Conservation (phyloP, 805 yeast species). For the Ogataea dorogensis region DNA sequence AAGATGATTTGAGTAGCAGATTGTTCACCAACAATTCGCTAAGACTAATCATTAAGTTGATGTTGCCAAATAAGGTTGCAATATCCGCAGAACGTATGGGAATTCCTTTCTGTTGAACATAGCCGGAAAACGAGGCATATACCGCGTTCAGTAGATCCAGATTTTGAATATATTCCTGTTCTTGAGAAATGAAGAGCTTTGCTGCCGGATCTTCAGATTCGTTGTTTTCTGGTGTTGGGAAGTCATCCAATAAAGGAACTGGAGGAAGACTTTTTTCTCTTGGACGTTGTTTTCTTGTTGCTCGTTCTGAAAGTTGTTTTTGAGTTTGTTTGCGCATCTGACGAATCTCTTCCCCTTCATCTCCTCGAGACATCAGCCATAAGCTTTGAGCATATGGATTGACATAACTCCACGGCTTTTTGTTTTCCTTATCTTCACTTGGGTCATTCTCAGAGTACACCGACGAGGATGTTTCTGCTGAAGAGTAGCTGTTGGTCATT, state of each 20-base stretch:
- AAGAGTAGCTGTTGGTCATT: constrained; percentile 4
- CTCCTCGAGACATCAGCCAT: constrained; percentile 39
- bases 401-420: constrained; percentile 4
- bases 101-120: constrained; percentile 29
- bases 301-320: background rate
- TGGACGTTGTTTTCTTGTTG: background rate
- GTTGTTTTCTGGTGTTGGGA: constrained; percentile 6
- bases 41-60: constrained; percentile 38
- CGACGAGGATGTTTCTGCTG: constrained; percentile 16
- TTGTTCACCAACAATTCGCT: constrained; percentile 32
- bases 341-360: constrained; percentile 35
- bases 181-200: constrained; percentile 32
- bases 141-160: constrained; percentile 33
- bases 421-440: constrained; percentile 1
- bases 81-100: constrained; percentile 37
- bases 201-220: background rate
- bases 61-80: constrained; percentile 42
- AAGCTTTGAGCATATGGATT: constrained; percentile 45
- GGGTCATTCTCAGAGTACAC: constrained; percentile 15
- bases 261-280: constrained; percentile 9
- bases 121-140: constrained; percentile 34
- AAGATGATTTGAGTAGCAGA: constrained; percentile 1
- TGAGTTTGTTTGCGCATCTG: constrained; percentile 27
- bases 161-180: constrained; percentile 32
- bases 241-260: constrained; percentile 33